Evolutionary conservation across 805 yeast genomes (phyloP).

Genomic region (Spathaspora passalidarum): DNA sequence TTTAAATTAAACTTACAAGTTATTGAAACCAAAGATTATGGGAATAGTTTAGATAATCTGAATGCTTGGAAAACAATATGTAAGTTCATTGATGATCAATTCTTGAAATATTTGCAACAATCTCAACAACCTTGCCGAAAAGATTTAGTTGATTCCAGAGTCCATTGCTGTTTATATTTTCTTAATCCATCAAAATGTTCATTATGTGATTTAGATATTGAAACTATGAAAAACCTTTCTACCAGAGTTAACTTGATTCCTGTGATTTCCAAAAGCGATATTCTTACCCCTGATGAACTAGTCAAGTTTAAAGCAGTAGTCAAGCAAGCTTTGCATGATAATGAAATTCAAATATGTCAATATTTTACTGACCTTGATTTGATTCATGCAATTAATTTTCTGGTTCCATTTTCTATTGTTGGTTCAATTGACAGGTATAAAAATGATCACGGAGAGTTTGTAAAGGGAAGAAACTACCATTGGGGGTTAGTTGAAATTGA

Average conservation of each 20-base stretch:
- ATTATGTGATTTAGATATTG: conserved; percentile 32
- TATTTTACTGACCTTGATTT: conserved; percentile 29
- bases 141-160: conserved; percentile 53
- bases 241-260: conserved; percentile 38
- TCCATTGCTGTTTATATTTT: conserved; percentile 85
- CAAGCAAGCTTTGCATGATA: conserved; percentile 17
- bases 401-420: conserved; percentile 70
- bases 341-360: conserved; percentile 31
- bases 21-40: conserved; percentile 76
- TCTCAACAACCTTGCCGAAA: conserved; percentile 48
- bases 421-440: conserved; percentile 50
- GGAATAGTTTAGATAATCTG: conserved; percentile 54
- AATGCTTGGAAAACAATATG: conserved; percentile 44
- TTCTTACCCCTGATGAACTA: conserved; percentile 25
- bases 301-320: conserved; percentile 22
- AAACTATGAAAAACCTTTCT: conserved; percentile 32
- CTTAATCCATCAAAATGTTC: conserved; percentile 66
- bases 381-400: conserved; percentile 27
- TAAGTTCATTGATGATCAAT: conserved; percentile 77
- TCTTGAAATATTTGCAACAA: conserved; percentile 62
- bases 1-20: conserved; percentile 59
- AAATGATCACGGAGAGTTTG: conserved; percentile 35
- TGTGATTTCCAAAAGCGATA: conserved; percentile 36
- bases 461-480: conserved; percentile 71
- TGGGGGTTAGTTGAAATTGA: conserved; percentile 92